A percentile compares a stretch with the other conserved stretches of the same genome.
Conservation (phyloP, 2,329 filamentous ascomycete species). For the Penicillium expansum region DNA sequence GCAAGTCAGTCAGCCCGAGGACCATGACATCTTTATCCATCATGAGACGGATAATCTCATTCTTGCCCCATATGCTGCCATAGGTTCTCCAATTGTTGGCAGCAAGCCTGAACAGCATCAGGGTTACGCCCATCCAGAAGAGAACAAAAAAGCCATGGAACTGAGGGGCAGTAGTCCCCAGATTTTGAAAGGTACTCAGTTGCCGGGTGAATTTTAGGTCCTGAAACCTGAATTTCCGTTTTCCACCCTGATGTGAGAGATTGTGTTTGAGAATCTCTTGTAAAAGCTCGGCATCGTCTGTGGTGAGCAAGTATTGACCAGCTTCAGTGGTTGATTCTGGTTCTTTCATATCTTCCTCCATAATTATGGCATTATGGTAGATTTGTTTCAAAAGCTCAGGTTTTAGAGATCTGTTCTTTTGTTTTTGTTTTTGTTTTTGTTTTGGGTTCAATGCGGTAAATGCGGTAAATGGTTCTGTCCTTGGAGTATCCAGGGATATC, state of each 20-base stretch:
- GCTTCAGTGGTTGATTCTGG: not conserved
- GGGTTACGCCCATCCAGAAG: conserved; percentile 63
- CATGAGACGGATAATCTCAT: conserved; percentile 72
- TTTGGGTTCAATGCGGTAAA: no score
- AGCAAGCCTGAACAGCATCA: conserved; percentile 66
- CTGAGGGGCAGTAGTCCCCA: conserved; percentile 61
- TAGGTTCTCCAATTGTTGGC: conserved; percentile 66
- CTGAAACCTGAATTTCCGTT: conserved; percentile 42
- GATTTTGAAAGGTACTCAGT: conserved; percentile 72
- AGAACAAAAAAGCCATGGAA: conserved; percentile 79
- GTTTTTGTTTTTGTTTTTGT: not conserved
- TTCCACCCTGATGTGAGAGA: conserved; percentile 38
- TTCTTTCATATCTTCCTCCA: not conserved
- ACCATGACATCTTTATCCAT: conserved; percentile 53
- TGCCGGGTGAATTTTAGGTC: conserved; percentile 69
- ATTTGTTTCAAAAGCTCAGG: not conserved
- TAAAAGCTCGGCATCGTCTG: conserved; percentile 49
- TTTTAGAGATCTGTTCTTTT: no score
- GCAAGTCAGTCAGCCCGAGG: conserved; percentile 61
- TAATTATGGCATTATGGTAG: not conserved
- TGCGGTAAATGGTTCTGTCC: no score
- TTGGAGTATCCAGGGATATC: not conserved
- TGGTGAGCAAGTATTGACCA: conserved; percentile 49
- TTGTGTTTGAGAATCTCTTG: conserved; percentile 46
- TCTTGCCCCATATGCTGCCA: conserved; percentile 66